Evolutionary conservation across 495 filamentous ascomycete species (phyloP).

Genomic region (Amniculicola lignicola): DNA sequence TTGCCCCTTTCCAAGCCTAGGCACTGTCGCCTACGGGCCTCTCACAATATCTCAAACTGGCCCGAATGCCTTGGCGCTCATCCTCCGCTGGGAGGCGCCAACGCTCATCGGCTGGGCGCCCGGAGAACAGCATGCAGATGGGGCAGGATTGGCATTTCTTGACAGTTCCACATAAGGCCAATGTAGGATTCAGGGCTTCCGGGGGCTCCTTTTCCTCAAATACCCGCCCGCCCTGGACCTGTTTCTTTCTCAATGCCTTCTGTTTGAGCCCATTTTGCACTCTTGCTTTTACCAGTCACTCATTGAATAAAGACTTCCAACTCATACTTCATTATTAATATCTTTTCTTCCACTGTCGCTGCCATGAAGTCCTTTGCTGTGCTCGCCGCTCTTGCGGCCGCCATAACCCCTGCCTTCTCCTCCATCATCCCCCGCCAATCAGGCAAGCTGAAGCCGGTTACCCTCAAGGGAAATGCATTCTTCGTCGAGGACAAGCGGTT

Average conservation of each 20-base stretch:
- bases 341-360: not conserved
- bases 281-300: conserved; percentile 31
- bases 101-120: conserved; percentile 20
- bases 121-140: conserved; percentile 19
- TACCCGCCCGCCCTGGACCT: conserved; percentile 7
- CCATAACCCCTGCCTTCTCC: conserved; percentile 14
- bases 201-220: conserved; percentile 15
- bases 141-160: conserved; percentile 32
- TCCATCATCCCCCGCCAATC: conserved; percentile 14
- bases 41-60: not conserved
- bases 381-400: conserved; percentile 8
- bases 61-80: conserved; percentile 19
- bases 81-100: conserved; percentile 16
- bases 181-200: not conserved
- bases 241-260: conserved; percentile 15
- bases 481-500: conserved; percentile 78
- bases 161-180: conserved; percentile 14
- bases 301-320: conserved; percentile 15
- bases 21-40: not conserved
- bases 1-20: conserved; percentile 25
- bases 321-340: conserved; percentile 11
- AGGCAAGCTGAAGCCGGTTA: conserved; percentile 41
- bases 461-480: conserved; percentile 63
- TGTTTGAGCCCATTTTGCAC: conserved; percentile 14
- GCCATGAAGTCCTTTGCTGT: conserved; percentile 22